Evolutionary conservation across 2,329 filamentous ascomycete species (phyloP).

Genomic region (Talaromyces sp.): DNA sequence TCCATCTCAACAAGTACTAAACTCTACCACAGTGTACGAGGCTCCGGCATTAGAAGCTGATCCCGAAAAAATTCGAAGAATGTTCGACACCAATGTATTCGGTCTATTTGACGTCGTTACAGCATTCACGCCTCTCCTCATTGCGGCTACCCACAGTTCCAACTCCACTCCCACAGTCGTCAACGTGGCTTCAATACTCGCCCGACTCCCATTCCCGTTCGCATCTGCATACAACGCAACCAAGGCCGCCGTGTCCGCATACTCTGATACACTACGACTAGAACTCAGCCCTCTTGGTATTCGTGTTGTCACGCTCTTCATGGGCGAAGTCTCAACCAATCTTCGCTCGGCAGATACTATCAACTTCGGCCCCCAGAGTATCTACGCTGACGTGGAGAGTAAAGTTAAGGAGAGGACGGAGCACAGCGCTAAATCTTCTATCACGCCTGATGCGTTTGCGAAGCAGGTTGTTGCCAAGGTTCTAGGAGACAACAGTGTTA

Average conservation of each 20-base stretch:
- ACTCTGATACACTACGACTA: slow-evolving; percentile 9
- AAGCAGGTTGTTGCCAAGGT: slow-evolving; percentile 7
- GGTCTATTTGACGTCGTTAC: slow-evolving; percentile 9
- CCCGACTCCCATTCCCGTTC: slow-evolving; percentile 7
- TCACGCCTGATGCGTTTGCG: slow-evolving; percentile 4
- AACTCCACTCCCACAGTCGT: slow-evolving; percentile 3
- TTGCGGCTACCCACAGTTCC: not conserved
- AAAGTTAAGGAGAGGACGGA: slow-evolving; percentile 11
- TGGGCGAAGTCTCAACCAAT: slow-evolving; percentile 11
- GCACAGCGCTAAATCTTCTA: slow-evolving; percentile 4
- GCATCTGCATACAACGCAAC: slow-evolving; percentile 11
- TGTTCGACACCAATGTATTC: slow-evolving; percentile 12
- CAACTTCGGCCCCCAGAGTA: not conserved
- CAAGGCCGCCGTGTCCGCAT: slow-evolving; percentile 10
- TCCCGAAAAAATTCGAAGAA: slow-evolving; percentile 3
- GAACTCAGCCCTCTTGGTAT: slow-evolving; percentile 7
- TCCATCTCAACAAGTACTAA: not conserved
- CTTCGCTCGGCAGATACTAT: slow-evolving; percentile 2
- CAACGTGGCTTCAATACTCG: slow-evolving; percentile 9
- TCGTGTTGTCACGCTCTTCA: slow-evolving; percentile 6
- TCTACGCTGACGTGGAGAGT: slow-evolving; percentile 1
- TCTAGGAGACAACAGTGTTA: not conserved
- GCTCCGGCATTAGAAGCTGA: slow-evolving; percentile 11
- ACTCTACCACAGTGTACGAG: slow-evolving; percentile 6
- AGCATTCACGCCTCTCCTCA: slow-evolving; percentile 5